Evolutionary conservation across 2,329 filamentous ascomycete genomes (phyloP).

Genomic region (Aspergillus quadrilineatus): DNA sequence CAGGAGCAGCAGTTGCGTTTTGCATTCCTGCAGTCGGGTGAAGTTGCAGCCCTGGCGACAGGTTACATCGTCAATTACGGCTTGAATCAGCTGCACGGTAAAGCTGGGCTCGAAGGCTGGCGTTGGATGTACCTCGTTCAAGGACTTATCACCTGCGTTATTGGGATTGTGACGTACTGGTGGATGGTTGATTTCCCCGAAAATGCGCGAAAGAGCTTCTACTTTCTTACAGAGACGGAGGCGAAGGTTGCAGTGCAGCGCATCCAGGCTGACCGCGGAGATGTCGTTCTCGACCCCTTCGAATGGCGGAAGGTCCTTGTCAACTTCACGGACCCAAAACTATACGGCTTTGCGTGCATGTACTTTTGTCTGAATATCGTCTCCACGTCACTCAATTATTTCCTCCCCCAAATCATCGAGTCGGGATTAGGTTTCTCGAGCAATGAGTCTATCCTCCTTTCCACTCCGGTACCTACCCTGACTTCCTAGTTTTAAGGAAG

Average conservation of each 20-base stretch:
- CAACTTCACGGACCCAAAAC: constrained; percentile 60
- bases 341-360: constrained; percentile 64
- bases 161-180: constrained; percentile 64
- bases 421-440: constrained; percentile 56
- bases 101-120: constrained; percentile 60
- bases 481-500: not conserved
- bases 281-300: constrained; percentile 59
- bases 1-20: constrained; percentile 65
- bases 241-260: constrained; percentile 56
- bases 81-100: constrained; percentile 63
- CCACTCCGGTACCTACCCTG: constrained; percentile 50
- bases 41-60: constrained; percentile 65
- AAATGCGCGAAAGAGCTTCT: constrained; percentile 55
- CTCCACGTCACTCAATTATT: constrained; percentile 64
- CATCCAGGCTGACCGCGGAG: constrained; percentile 62
- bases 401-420: constrained; percentile 60
- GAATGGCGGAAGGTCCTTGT: constrained; percentile 55
- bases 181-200: constrained; percentile 73
- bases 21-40: constrained; percentile 63
- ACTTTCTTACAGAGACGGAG: constrained; percentile 59
- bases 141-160: constrained; percentile 58
- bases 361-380: constrained; percentile 69
- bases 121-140: constrained; percentile 70
- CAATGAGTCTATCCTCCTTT: constrained; percentile 59
- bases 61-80: constrained; percentile 68